Base-by-base conservation (phyloP, 441 rosid genomes). In the Aquilaria agallochum region DNA sequence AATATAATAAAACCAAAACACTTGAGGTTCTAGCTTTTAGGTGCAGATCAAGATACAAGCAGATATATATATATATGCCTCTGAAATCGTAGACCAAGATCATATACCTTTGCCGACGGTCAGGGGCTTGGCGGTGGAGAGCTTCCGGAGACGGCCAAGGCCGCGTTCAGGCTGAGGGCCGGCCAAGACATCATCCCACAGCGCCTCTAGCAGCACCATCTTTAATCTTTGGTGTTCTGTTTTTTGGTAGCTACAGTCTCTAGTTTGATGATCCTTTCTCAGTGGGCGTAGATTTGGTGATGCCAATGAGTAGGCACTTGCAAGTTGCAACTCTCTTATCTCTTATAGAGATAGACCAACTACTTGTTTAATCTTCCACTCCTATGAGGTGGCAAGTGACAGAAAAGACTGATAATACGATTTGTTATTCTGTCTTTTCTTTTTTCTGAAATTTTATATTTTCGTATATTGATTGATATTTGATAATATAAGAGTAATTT, bases 131-230 rank as follows among this genome's bases (percentile, higher is more conserved):
- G 83, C 50, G 53, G 83, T 63, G 60, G 81, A 73, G 73, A 90
- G 76, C 82, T 88, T 88, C 67, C 95, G 77, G 49, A 93, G 95
- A 74, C 71, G 72, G 67, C 86, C 87, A 10, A 87, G 98, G 63
- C 96, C 95, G 27, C 86, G 83, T 0, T 93, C 98, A 1, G 98
- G 98, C 63, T 58, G 96, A 53, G 98, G 98, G 6, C 98, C 98
- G 2, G 93, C 98, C 2, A 87, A 80, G 5, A 78, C 85, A 34
- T 93, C 97, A 52, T 93, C 98, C 97, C 98, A 93, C 2, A 93
- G 70, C 67, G 78, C 87, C 59, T 88, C 97, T 0, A 93, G 80
- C 73, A 93, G 57, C 60, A 81, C 88, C 85, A 87, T 83, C 53
- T 65, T 44, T 34, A 20, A 20, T 13, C 2, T 55, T 5, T 49